phyloP scores from a whole-genome alignment of 2,329 filamentous ascomycete species.

The Cadophora malorum region DNA sequence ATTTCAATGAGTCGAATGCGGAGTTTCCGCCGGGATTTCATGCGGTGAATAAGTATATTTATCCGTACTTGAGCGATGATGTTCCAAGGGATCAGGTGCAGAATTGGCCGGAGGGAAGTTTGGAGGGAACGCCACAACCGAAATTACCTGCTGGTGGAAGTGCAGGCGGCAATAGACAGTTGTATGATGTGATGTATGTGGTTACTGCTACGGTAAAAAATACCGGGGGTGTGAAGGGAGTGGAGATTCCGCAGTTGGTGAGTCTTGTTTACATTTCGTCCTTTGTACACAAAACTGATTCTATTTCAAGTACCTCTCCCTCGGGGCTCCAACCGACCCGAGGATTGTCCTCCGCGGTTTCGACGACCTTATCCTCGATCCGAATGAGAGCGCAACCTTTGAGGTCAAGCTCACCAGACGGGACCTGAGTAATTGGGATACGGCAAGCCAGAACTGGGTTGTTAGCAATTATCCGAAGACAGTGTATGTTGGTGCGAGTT shows the following conservation, averaged over 20 bases:
- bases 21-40: constrained; percentile 65
- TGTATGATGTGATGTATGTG: constrained; percentile 61
- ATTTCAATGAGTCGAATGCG: constrained; percentile 67
- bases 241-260: constrained; percentile 62
- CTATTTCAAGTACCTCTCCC: constrained; percentile 68
- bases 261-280: constrained; percentile 18
- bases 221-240: constrained; percentile 58
- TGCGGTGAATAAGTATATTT: constrained; percentile 56
- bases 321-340: constrained; percentile 78
- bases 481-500: constrained; percentile 42
- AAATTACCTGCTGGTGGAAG: constrained; percentile 54
- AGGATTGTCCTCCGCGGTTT: constrained; percentile 76
- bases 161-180: constrained; percentile 58
- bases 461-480: constrained; percentile 42
- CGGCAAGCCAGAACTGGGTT: constrained; percentile 80
- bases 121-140: constrained; percentile 54
- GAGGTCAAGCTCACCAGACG: constrained; percentile 74
- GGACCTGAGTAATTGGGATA: constrained; percentile 89
- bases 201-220: constrained; percentile 62
- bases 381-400: constrained; percentile 72
- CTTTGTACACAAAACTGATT: constrained; percentile 16
- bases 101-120: constrained; percentile 48
- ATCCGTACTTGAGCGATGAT: constrained; percentile 59
- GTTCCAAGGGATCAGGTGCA: constrained; percentile 33
- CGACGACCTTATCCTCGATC: constrained; percentile 73